phyloP scores from a whole-genome alignment of 2,329 filamentous ascomycete species.

The Amphichorda felina region DNA sequence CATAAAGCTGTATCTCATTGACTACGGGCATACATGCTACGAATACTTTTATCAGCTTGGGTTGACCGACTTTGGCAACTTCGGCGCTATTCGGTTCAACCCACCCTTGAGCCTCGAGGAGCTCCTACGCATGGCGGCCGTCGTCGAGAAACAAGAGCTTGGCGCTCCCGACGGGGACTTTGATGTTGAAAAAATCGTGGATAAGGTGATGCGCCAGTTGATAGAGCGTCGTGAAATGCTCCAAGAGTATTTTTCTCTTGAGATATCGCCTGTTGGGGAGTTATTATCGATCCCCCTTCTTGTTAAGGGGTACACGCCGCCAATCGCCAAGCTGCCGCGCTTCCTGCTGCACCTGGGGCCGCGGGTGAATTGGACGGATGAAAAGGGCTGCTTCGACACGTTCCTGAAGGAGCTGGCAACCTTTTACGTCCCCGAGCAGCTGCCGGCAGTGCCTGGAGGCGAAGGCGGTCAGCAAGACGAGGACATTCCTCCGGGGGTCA shows the following conservation, averaged over 20 bases:
- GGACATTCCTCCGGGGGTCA: constrained; percentile 35
- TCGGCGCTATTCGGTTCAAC: constrained; percentile 70
- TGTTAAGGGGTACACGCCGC: constrained; percentile 79
- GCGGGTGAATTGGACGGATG: constrained; percentile 74
- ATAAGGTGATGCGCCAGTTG: constrained; percentile 55
- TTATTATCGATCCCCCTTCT: constrained; percentile 72
- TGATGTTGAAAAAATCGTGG: constrained; percentile 55
- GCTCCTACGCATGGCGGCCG: constrained; percentile 61
- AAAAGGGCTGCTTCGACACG: constrained; percentile 74
- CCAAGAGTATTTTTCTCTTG: constrained; percentile 80
- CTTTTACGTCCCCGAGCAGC: constrained; percentile 81
- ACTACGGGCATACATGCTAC: constrained; percentile 77
- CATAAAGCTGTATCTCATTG: constrained; percentile 82
- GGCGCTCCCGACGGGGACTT: constrained; percentile 33
- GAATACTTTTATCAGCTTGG: constrained; percentile 96
- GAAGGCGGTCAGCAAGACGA: constrained; percentile 19
- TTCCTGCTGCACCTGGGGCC: constrained; percentile 86
- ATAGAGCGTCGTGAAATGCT: constrained; percentile 76
- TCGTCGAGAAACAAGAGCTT: constrained; percentile 45
- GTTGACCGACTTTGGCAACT: constrained; percentile 91
- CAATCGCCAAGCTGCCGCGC: constrained; percentile 72
- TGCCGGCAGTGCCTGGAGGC: constrained; percentile 42
- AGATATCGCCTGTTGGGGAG: constrained; percentile 67
- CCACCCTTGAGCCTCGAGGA: constrained; percentile 61
- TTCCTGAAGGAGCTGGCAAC: constrained; percentile 79